These are phyloP conservation scores for Achlya hypogyna DNA, from an alignment of 352 stramenopile species.

Conservation along the genomic window DNA sequence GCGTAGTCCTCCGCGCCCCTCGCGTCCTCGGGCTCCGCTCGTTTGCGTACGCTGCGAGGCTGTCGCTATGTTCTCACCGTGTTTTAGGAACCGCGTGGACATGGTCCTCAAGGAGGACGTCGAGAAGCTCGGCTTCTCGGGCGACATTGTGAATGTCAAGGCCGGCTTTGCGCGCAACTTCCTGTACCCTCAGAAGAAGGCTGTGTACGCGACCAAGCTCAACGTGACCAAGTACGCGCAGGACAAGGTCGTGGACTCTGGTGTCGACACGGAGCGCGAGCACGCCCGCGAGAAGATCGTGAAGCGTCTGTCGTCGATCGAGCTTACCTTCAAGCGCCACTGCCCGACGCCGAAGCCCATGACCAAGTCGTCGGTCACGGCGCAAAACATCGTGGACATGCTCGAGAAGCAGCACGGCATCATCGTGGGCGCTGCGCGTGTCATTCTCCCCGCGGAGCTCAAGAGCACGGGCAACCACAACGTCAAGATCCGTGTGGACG, in stretches of 20 bases:
- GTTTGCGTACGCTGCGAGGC: neutral
- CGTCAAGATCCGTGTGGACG: slow-evolving; percentile 76
- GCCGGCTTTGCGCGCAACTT: slow-evolving; percentile 92
- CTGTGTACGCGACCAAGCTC: slow-evolving; percentile 86
- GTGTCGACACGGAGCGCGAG: slow-evolving; percentile 48
- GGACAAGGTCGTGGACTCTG: slow-evolving; percentile 44
- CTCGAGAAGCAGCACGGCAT: slow-evolving; percentile 76
- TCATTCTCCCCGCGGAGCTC: slow-evolving; percentile 60
- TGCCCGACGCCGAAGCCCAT: slow-evolving; percentile 17
- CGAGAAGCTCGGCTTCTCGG: slow-evolving; percentile 73
- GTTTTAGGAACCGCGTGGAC: slow-evolving; percentile 56
- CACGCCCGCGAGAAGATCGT: slow-evolving; percentile 46
- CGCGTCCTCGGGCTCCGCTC: neutral
- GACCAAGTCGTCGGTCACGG: slow-evolving; percentile 27
- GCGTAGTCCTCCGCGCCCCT: neutral
- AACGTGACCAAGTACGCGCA: slow-evolving; percentile 85
- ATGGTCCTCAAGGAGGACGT: slow-evolving; percentile 85
- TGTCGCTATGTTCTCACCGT: no score
- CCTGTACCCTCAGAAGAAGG: slow-evolving; percentile 89
- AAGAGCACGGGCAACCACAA: slow-evolving; percentile 74
- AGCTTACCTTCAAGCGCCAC: slow-evolving; percentile 75
- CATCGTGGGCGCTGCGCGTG: slow-evolving; percentile 67
- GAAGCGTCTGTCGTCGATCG: slow-evolving; percentile 42
- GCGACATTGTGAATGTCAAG: slow-evolving; percentile 88
- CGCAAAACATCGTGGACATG: slow-evolving; percentile 79